A percentile compares a stretch with the other conserved stretches of the same genome.
Conservation (phyloP, 129 eudicot species). For the Saposhnikovia divaricata region DNA sequence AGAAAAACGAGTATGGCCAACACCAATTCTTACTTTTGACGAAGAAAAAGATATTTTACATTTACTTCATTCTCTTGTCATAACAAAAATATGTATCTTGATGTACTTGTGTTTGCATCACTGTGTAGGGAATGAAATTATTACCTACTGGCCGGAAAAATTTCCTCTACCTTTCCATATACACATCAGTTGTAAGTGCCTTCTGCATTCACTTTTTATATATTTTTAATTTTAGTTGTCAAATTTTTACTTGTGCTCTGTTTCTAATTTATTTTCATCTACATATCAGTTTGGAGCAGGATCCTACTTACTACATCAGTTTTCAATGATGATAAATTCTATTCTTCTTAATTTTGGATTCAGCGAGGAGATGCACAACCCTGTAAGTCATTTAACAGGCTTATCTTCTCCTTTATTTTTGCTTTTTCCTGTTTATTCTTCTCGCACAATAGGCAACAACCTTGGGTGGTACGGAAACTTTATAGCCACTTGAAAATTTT, state of each 20-base stretch:
- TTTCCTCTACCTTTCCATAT: conserved; percentile 57
- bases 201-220: not conserved
- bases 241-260: not conserved
- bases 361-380: conserved; percentile 86
- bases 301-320: conserved; percentile 59
- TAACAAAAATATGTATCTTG: not conserved
- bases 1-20: not conserved
- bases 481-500: not conserved
- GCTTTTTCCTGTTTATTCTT: not conserved
- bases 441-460: not conserved
- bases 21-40: not conserved
- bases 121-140: conserved; percentile 81
- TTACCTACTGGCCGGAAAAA: conserved; percentile 92
- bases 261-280: not conserved
- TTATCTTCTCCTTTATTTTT: not conserved
- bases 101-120: not conserved
- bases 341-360: conserved; percentile 71
- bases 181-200: conserved; percentile 57
- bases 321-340: conserved; percentile 65
- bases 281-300: conserved; percentile 85
- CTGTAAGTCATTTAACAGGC: conserved; percentile 39
- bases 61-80: not conserved
- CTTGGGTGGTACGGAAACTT: not conserved
- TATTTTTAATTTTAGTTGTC: not conserved
- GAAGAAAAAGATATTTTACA: not conserved